phyloP scores from a whole-genome alignment of 257 asterid genomes.

The Voacanga thouarsii region DNA sequence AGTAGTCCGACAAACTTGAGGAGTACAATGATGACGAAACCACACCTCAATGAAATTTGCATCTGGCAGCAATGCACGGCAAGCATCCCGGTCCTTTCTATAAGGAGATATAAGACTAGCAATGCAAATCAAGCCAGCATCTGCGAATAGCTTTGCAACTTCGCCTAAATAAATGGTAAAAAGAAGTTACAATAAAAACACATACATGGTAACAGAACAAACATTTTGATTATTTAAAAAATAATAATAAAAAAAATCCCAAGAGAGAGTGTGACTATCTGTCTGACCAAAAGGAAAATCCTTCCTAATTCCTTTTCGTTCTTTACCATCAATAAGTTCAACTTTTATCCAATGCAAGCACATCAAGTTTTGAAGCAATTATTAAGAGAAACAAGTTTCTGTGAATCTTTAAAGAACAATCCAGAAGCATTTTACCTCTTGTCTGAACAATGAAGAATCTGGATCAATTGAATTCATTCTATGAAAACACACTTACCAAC shows the following conservation, averaged over 20 bases:
- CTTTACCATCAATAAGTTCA: background rate
- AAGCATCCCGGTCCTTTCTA: constrained; percentile 90
- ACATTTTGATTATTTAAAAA: background rate
- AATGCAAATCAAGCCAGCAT: constrained; percentile 93
- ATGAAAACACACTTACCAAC: constrained; percentile 53
- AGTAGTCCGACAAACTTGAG: background rate
- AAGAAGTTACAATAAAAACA: background rate
- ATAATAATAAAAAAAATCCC: background rate
- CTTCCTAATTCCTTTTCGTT: background rate
- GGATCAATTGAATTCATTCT: background rate
- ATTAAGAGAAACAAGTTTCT: background rate
- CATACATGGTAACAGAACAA: constrained; percentile 2
- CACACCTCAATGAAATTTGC: constrained; percentile 77
- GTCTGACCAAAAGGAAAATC: background rate
- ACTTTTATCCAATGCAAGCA: background rate
- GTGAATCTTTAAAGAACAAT: background rate
- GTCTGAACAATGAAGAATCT: background rate
- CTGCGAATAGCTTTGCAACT: constrained; percentile 95
- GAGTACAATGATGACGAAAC: constrained; percentile 13
- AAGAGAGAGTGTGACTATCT: background rate
- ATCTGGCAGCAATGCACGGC: constrained; percentile 72
- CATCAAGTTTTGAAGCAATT: background rate
- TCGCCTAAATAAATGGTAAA: constrained; percentile 51
- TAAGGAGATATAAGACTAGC: constrained; percentile 97
- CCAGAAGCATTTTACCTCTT: background rate